Conservation (phyloP, 2,329 filamentous ascomycete genomes). For the Apiospora rasikravindrae region DNA sequence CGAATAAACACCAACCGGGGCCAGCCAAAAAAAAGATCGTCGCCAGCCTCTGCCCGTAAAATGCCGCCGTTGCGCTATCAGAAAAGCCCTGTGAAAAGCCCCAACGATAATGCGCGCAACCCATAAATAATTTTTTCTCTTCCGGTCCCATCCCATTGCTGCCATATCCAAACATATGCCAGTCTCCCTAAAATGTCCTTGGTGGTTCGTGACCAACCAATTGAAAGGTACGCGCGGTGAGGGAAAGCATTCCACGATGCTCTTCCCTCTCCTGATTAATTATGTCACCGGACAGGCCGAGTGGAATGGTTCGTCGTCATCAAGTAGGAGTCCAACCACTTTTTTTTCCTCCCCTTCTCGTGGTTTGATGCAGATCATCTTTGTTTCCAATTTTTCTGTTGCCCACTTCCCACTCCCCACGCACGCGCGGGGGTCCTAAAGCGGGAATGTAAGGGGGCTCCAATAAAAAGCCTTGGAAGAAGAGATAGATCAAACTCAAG, state of each 20-base stretch:
- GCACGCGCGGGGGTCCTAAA: not conserved
- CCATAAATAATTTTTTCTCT: not conserved
- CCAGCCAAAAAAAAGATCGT: not conserved
- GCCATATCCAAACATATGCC: not conserved
- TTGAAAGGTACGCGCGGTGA: not conserved
- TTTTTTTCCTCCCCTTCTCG: not conserved
- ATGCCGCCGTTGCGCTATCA: conserved; percentile 3
- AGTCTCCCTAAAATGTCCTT: not conserved
- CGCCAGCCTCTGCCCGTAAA: not conserved
- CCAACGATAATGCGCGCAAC: no score
- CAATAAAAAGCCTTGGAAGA: not conserved
- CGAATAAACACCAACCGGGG: not conserved
- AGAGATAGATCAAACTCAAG: not conserved
- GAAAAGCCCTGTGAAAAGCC: no score
- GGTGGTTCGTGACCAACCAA: conserved; percentile 9
- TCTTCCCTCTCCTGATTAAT: not conserved
- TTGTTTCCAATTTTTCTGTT: not conserved
- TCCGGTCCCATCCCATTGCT: not conserved
- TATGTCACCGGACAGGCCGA: not conserved
- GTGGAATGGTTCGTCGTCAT: conserved; percentile 5
- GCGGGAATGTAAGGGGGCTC: not conserved
- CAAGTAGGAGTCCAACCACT: not conserved
- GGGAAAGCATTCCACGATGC: not conserved
- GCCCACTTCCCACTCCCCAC: not conserved
- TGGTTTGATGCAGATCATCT: not conserved